Base-by-base conservation (phyloP, 768 basidiomycete genomes). In the Boletus tylopilopsis region DNA sequence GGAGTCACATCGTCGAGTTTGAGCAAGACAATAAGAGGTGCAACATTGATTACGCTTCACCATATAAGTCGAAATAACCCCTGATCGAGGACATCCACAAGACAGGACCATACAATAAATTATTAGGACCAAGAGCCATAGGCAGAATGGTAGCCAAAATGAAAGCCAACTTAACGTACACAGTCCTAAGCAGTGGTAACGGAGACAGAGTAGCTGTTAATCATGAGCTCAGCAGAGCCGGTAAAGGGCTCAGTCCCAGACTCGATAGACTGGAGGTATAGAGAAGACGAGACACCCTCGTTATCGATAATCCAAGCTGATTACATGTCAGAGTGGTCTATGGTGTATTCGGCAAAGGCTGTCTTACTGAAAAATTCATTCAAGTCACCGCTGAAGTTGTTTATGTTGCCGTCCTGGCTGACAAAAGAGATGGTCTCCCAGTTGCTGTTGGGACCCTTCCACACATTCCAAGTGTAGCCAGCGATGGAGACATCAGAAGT, bases 381-480 rank as follows among this genome's bases (percentile, higher is more conserved):
- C 58, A 83, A 63, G 55, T 82, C 79, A 19, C 59, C 76, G 47
- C 62, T 71, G 69, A 82, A 83, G 59, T 72, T 61, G 33, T 61
- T 76, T 63, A 82, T 71, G 56, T 80, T 63, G 0, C 76, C 79
- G 3, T 64, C 47, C 2, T 69, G 62, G 54, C 71, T 76, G 55
- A 81, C 76, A 64, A 82, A 82, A 9, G 78, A 79, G 52, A 78
- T 62, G 12, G 80, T 79, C 62, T 80, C 59, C 79, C 79, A 81
- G 67, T 76, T 77, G 18, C 66, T 44, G 59, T 79, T 79, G 4
- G 77, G 74, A 19, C 80, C 79, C 40, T 61, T 67, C 79, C 79
- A 83, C 27, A 82, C 66, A 52, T 76, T 72, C 81, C 81, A 84
- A 2, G 72, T 72, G 60, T 78, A 68, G 30, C 77, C 77, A 3